Evolutionary conservation across 2,329 filamentous ascomycete genomes (phyloP).

Genomic region (Uncinocarpus reesii): DNA sequence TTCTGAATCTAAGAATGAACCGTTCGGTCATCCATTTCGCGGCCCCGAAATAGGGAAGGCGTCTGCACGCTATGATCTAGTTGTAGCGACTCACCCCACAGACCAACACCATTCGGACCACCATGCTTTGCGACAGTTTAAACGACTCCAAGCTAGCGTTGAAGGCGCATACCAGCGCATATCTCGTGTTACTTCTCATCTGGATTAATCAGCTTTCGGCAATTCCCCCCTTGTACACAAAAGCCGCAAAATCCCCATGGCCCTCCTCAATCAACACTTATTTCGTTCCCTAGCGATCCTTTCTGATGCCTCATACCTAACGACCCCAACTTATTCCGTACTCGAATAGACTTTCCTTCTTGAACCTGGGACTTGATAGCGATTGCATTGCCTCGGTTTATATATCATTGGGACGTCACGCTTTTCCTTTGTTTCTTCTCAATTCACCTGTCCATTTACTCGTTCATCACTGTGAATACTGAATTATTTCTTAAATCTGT

Average conservation of each 20-base stretch:
- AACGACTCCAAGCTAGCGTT: slow-evolving; percentile 32
- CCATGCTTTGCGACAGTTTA: slow-evolving; percentile 27
- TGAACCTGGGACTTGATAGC: not conserved
- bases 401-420: not conserved
- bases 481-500: not conserved
- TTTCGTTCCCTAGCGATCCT: not conserved
- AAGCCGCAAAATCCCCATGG: not conserved
- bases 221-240: too few relatives aligned
- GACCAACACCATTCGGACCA: not conserved
- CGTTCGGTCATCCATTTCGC: slow-evolving; percentile 33
- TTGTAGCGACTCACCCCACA: slow-evolving; percentile 37
- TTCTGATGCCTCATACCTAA: not conserved
- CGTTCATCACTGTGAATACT: not conserved
- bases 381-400: slow-evolving; percentile 4
- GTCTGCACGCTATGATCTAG: slow-evolving; percentile 53
- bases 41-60: slow-evolving; percentile 54
- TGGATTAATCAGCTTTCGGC: too few relatives aligned
- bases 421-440: not conserved
- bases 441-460: not conserved
- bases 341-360: slow-evolving; percentile 3
- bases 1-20: slow-evolving; percentile 27
- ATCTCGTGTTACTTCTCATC: slow-evolving; percentile 32
- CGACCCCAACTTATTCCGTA: not conserved
- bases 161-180: slow-evolving; percentile 36
- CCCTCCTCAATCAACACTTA: not conserved